phyloP scores from a whole-genome alignment of 1,284 basidiomycete species.

The Bondarzewia mesenterica region DNA sequence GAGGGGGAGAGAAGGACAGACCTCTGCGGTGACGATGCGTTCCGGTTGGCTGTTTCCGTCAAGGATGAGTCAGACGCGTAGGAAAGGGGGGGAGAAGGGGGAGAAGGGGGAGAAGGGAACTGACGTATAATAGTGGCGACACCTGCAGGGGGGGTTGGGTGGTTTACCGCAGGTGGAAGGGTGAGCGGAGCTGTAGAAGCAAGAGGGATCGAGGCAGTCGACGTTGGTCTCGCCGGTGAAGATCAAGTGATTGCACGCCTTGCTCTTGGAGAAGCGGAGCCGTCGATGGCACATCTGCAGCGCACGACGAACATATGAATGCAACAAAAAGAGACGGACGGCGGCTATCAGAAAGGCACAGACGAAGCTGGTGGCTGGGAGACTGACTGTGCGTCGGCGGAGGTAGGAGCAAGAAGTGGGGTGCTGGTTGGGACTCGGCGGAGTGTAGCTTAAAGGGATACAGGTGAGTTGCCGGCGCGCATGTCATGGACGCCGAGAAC shows the following conservation, averaged over 20 bases:
- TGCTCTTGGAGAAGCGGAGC: constrained; percentile 43
- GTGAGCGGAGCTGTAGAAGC: constrained; percentile 42
- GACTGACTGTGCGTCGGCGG: too few relatives aligned
- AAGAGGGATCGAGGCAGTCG: constrained; percentile 43
- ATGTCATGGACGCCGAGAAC: too few relatives aligned
- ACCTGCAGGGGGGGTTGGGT: constrained; percentile 29
- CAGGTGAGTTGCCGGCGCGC: too few relatives aligned
- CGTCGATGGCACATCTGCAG: constrained; percentile 58
- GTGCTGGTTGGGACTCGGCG: too few relatives aligned
- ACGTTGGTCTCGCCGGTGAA: constrained; percentile 39
- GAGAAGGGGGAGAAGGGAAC: constrained; percentile 10
- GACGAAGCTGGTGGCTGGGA: too few relatives aligned
- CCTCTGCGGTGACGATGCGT: constrained; percentile 22
- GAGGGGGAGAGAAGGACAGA: constrained; percentile 6
- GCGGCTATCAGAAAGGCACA: too few relatives aligned
- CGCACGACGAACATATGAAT: neutral
- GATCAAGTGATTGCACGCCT: constrained; percentile 46
- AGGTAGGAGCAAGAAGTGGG: too few relatives aligned
- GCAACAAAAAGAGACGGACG: neutral
- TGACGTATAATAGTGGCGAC: constrained; percentile 52
- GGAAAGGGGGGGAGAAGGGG: constrained; percentile 2
- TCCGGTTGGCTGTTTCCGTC: constrained; percentile 20
- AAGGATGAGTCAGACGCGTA: neutral
- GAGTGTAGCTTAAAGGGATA: too few relatives aligned
- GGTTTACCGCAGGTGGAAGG: constrained; percentile 33